Evolutionary conservation across 805 yeast genomes (phyloP).

Genomic region (Grigorovia yakushimaensis): DNA sequence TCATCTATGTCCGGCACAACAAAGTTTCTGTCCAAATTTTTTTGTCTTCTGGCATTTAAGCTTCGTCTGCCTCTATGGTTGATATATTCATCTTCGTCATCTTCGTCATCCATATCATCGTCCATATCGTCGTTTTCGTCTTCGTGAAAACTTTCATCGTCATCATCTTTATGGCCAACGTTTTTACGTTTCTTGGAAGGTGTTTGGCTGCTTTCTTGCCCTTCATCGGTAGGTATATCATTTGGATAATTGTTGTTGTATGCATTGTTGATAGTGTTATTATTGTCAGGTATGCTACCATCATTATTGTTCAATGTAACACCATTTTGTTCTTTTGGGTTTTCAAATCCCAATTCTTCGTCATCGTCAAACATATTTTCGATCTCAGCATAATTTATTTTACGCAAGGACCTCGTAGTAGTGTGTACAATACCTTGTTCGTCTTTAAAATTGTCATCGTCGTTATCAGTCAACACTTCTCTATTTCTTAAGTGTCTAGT

Average conservation of each 20-base stretch:
- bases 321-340: conserved; percentile 3
- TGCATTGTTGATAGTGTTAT: conserved; percentile 3
- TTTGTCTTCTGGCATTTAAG: conserved; percentile 3
- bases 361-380: conserved; percentile 27
- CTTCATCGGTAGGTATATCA: conserved; percentile 1
- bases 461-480: conserved; percentile 1
- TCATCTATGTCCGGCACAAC: conserved; percentile 27
- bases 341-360: conserved; percentile 11
- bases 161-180: conserved; percentile 11
- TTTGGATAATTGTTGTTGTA: conserved; percentile 3
- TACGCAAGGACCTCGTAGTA: conserved; percentile 26
- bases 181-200: conserved; percentile 4
- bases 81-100: conserved; percentile 20
- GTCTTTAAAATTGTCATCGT: conserved; percentile 19
- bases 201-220: background rate
- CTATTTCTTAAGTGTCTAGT: conserved; percentile 11
- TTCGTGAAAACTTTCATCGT: conserved; percentile 29
- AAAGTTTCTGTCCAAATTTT: conserved; percentile 16
- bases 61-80: conserved; percentile 4
- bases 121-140: conserved; percentile 27
- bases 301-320: conserved; percentile 2
- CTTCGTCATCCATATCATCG: conserved; percentile 34
- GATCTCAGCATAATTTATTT: conserved; percentile 30
- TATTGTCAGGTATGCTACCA: conserved; percentile 3
- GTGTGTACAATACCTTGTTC: conserved; percentile 24